Evolutionary conservation across 2,329 filamentous ascomycete species (phyloP), one percentile per base, ranked within the genome.

Genomic region (Zasmidium cellare): DNA sequence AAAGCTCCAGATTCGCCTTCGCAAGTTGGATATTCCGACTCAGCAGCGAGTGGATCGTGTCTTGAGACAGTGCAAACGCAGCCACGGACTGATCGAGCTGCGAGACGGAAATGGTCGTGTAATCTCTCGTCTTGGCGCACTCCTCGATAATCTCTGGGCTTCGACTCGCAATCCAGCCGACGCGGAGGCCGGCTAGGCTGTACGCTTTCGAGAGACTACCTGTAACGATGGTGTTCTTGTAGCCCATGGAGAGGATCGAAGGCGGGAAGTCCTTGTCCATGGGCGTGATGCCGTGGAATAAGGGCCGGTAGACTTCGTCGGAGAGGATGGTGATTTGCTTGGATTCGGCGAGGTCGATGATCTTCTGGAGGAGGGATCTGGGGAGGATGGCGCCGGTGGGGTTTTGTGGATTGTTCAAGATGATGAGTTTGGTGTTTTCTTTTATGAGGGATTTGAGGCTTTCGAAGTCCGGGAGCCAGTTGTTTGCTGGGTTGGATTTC

Each of bases 181-280:
- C 75, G 0, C 91, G 86, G 60, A 96, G 87, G 1, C 92, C 91
- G 0, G 91, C 90, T 3, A 96, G 77, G 2, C 89, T 86, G 75
- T 91, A 96, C 0, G 90, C 89, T 75, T 96, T 96, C 23, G 89
- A 93, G 79, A 96, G 85, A 18, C 89, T 92, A 14, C 91, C 88
- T 0, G 90, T 94, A 12, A 85, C 84, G 28, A 96, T 80, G 20
- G 84, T 82, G 56, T 86, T 87, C 2, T 82, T 76, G 73, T 96
- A 94, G 46, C 86, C 87, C 46, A 94, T 77, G 0, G 88, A 85
- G 0, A 92, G 79, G 11, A 87, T 80, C 0, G 90, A 91, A 0
- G 89, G 87, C 2, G 84, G 89, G 56, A 83, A 82, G 19, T 81
- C 80, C 2, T 74, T 65, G 57, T 83, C 79, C 28, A 79, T 72